Conservation (phyloP, 2,329 filamentous ascomycete genomes). For the Epichloe sylvatica region DNA sequence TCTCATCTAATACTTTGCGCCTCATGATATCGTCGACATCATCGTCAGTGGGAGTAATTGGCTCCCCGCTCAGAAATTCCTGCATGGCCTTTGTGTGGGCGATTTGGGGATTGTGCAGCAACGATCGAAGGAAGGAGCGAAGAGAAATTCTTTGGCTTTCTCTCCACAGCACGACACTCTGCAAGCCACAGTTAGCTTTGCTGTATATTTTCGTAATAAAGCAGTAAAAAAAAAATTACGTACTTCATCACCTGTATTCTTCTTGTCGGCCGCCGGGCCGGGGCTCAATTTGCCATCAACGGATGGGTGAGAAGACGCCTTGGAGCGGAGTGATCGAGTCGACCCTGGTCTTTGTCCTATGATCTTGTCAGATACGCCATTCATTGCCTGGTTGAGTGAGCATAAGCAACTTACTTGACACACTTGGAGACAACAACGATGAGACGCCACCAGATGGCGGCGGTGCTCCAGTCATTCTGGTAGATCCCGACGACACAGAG, state of each 20-base stretch:
- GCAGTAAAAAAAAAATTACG: not conserved
- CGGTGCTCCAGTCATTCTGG: slow-evolving; percentile 36
- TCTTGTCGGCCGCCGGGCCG: slow-evolving; percentile 4
- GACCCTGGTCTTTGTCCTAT: slow-evolving; percentile 12
- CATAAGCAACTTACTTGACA: not conserved
- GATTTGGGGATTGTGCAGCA: slow-evolving; percentile 73
- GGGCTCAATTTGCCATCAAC: slow-evolving; percentile 19
- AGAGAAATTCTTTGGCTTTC: slow-evolving; percentile 87
- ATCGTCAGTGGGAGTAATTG: slow-evolving; percentile 62
- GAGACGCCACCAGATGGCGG: slow-evolving; percentile 9
- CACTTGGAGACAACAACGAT: slow-evolving; percentile 11
- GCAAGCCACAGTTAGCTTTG: slow-evolving; percentile 12
- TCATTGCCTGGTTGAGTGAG: not conserved
- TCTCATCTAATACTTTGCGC: slow-evolving; percentile 72
- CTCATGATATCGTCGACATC: slow-evolving; percentile 69
- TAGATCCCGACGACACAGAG: slow-evolving; percentile 70
- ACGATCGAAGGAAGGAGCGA: slow-evolving; percentile 73
- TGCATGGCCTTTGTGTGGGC: slow-evolving; percentile 70
- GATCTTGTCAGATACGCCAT: not conserved
- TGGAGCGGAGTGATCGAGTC: slow-evolving; percentile 17
- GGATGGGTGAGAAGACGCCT: slow-evolving; percentile 18
- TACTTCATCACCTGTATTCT: slow-evolving; percentile 14
- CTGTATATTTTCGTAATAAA: not conserved
- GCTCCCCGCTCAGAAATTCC: slow-evolving; percentile 66
- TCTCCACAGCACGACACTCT: slow-evolving; percentile 55